Evolutionary conservation across 1,139 yeast genomes (phyloP), one percentile per base, ranked within the genome.

Genomic region (Tardiomyces digboiensis): DNA sequence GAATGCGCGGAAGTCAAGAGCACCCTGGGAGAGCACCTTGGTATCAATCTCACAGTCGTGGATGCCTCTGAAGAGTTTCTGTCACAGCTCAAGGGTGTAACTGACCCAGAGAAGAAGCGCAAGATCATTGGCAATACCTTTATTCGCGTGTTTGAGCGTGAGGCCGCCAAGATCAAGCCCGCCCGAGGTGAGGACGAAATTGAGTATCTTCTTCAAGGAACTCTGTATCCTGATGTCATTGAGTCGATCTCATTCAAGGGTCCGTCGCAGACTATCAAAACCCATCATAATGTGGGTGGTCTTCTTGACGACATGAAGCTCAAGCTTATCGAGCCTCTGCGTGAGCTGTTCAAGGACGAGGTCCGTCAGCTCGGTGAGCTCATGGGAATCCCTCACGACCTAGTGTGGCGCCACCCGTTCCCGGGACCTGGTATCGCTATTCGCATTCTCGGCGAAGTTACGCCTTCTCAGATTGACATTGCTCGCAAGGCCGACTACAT

Each of bases 381-480:
- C 46, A 72, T 91, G 72, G 97, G 96, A 44, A 93, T 91, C 58
- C 94, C 97, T 40, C 93, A 87, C 62, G 98, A 91, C 58, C 77
- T 91, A 58, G 97, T 91, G 55, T 89, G 98, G 97, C 86, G 99
- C 76, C 99, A 91, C 65, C 99, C 99, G 48, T 91, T 91, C 95
- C 99, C 99, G 60, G 99, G 99, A 64, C 99, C 99, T 65, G 99
- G 99, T 72, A 85, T 91, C 63, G 98, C 97, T 56, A 93, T 91
- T 65, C 82, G 99, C 71, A 94, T 91, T 47, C 74, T 91, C 47
- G 99, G 99, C 57, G 97, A 89, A 71, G 97, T 91, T 52, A 86
- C 96, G 50, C 83, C 80, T 56, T 81, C 75, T 52, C 98, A 91
- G 72, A 91, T 91, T 48, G 88, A 79, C 61, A 91, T 91, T 65